Evolutionary conservation across 1,284 basidiomycete species (phyloP), one percentile per base, ranked within the genome.

Genomic region (Anthracocystis panici-leucophaei): DNA sequence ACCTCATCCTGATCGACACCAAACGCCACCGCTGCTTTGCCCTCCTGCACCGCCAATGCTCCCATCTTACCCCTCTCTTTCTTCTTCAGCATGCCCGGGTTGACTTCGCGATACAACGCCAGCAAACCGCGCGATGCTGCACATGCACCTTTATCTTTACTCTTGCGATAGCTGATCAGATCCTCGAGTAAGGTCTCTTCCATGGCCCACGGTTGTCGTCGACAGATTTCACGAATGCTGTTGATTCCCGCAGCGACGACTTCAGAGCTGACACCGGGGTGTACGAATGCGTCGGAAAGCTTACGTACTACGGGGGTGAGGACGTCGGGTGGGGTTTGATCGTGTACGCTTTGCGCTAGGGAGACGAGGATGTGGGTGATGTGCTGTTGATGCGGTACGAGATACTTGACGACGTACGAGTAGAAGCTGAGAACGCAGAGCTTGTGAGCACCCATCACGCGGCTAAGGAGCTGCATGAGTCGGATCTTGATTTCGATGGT

Each of bases 191-290:
- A 86, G 81, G 97, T 95, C 80, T 95, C 93, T 69, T 93, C 92
- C 92, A 99, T 98, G 58, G 77, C 91, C 94, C 94, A 96, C 6
- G 96, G 94, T 85, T 99, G 97, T 35, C 96, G 87, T 42, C 92
- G 87, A 84, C 94, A 97, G 27, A 99, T 91, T 86, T 99, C 96
- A 41, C 95, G 89, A 50, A 99, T 93, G 21, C 94, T 90, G 84
- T 99, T 99, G 80, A 99, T 88, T 40, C 97, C 97, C 0, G 96
- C 97, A 0, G 95, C 92, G 62, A 98, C 93, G 79, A 99, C 95
- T 86, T 99, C 95, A 71, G 91, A 90, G 3, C 94, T 93, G 5
- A 99, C 97, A 68, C 97, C 97, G 0, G 96, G 96, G 86, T 99
- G 96, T 3, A 99, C 93, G 80, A 99, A 99, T 82, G 97, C 94